phyloP scores from a whole-genome alignment of 2,329 filamentous ascomycete genomes.

The Verticillium zaregamsianum region DNA sequence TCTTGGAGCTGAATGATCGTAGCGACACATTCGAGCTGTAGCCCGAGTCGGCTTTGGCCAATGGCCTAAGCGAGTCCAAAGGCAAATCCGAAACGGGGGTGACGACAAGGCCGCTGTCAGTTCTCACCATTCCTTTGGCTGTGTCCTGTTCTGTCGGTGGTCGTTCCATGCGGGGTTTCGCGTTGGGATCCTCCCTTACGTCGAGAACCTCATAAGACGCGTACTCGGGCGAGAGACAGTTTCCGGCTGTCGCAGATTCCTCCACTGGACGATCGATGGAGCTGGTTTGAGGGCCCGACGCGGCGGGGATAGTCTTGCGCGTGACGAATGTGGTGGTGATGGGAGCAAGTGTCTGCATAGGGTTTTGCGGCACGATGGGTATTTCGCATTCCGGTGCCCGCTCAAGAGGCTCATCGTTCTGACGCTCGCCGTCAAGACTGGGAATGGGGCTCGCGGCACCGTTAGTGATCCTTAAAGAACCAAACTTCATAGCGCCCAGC shows the following conservation, averaged over 20 bases:
- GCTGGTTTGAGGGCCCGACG: conserved; percentile 30
- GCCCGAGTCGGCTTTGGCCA: conserved; percentile 57
- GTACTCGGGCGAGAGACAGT: conserved; percentile 21
- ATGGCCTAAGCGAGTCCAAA: conserved; percentile 32
- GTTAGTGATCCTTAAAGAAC: conserved; percentile 59
- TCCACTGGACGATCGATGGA: conserved; percentile 41
- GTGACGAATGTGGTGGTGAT: neutral
- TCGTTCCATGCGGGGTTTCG: conserved; percentile 29
- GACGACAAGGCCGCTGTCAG: conserved; percentile 47
- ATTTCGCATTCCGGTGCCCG: neutral
- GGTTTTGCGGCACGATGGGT: neutral
- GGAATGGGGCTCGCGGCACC: conserved; percentile 46
- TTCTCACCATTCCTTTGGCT: conserved; percentile 23
- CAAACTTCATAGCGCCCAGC: conserved; percentile 58
- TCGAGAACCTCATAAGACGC: conserved; percentile 31
- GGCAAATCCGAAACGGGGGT: conserved; percentile 35
- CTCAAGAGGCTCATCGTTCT: neutral
- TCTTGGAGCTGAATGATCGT: conserved; percentile 41
- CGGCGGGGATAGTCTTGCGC: neutral
- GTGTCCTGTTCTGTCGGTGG: conserved; percentile 16
- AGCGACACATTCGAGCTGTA: conserved; percentile 59
- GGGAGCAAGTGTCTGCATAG: neutral
- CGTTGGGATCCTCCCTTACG: conserved; percentile 37
- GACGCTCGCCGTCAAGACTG: conserved; percentile 27
- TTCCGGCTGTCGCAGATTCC: conserved; percentile 43